A percentile compares a stretch with the other conserved stretches of the same genome.
Evolutionary conservation across 2,329 filamentous ascomycete species (phyloP).

Genomic region (Diplodia sapinea): DNA sequence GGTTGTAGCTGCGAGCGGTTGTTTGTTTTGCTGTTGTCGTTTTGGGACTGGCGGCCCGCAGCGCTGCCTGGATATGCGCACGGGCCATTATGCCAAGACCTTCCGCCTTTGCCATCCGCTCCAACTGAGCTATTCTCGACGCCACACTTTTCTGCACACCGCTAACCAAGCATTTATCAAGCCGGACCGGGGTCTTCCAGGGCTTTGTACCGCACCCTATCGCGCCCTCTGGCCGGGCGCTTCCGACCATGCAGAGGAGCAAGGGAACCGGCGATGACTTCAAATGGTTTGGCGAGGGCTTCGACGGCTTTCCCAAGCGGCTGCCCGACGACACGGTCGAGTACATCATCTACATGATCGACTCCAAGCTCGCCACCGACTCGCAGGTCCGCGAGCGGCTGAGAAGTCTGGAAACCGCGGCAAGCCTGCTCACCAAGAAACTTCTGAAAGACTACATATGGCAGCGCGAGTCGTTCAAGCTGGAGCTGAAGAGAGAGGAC

Average conservation of each 20-base stretch:
- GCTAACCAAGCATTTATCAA: neutral
- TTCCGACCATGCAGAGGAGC: conserved; percentile 15
- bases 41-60: conserved; percentile 27
- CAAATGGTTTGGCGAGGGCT: conserved; percentile 70
- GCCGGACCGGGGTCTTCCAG: neutral
- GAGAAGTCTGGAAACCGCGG: conserved; percentile 73
- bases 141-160: neutral
- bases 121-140: neutral
- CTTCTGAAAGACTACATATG: conserved; percentile 89
- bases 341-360: conserved; percentile 78
- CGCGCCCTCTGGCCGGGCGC: neutral
- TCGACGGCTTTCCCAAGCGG: conserved; percentile 68
- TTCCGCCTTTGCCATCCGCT: conserved; percentile 22
- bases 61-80: conserved; percentile 28
- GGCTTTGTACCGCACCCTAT: neutral
- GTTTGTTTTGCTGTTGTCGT: conserved; percentile 30
- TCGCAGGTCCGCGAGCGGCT: conserved; percentile 68
- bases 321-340: conserved; percentile 85
- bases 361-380: conserved; percentile 57
- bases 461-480: conserved; percentile 83
- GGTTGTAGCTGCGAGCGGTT: conserved; percentile 14
- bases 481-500: conserved; percentile 67
- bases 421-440: conserved; percentile 65
- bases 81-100: conserved; percentile 26
- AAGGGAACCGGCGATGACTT: conserved; percentile 54